Base-by-base conservation (phyloP, 1,139 yeast genomes). In the Pichia sp. region DNA sequence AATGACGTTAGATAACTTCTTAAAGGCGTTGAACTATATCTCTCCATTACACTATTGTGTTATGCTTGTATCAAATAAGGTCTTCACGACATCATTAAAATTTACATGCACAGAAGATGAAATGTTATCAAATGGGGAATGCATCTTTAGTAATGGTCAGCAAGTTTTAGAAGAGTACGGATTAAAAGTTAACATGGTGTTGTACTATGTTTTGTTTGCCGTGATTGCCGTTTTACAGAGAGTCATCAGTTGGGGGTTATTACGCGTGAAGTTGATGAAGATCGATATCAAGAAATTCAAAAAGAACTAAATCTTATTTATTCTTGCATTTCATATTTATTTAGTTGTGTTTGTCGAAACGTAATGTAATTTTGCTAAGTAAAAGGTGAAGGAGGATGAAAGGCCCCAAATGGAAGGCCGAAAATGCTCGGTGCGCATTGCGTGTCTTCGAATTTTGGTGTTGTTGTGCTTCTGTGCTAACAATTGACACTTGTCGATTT, bases 21-120 rank as follows among this genome's bases (percentile, higher is more conserved):
- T 88, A 60, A 72, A 72, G 53, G 95, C 82, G 0, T 67, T 85
- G 62, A 88, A 87, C 64, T 88, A 81, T 67, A 58, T 85, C 14
- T 83, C 81, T 47, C 96, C 96, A 1, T 67, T 85, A 59, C 85
- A 83, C 58, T 88, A 84, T 62, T 84, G 78, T 6, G 82, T 79
- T 35, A 81, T 83, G 47, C 69, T 81, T 2, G 58, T 77, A 21
- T 69, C 78, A 15, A 76, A 79, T 47, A 54, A 73, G 47, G 77
- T 76, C 0, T 74, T 80, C 48, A 71, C 73, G 9, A 63, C 64
- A 7, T 67, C 67, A 8, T 53, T 63, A 43, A 60, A 58, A 15
- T 68, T 78, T 31, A 62, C 71, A 0, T 79, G 85, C 58, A 53
- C 50, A 5, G 57, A 62, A 3, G 50, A 47, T 8, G 72, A 72